Evolutionary conservation across 164 flowering plant species (phyloP).

Genomic region (Annona cherimola): DNA sequence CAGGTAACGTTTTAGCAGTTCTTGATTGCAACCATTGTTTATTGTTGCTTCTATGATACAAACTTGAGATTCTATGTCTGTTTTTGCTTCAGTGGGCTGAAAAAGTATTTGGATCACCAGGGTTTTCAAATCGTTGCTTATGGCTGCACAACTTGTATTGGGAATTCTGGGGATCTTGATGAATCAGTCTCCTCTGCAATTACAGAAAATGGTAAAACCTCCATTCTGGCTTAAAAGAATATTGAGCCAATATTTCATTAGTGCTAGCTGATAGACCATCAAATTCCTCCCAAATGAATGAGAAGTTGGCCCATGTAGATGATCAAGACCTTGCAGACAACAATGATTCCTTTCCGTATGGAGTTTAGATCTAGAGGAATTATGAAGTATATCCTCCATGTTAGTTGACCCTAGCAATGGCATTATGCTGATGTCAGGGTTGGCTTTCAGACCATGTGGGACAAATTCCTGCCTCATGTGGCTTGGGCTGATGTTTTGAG

Average conservation of each 20-base stretch:
- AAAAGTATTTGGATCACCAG: constrained; percentile 60
- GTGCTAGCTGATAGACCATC: not conserved
- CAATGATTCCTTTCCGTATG: too few species aligned
- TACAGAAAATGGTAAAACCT: constrained; percentile 57
- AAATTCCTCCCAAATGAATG: not conserved
- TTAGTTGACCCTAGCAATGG: too few species aligned
- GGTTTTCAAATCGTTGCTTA: constrained; percentile 84
- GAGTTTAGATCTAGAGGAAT: too few species aligned
- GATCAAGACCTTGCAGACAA: too few species aligned
- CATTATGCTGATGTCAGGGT: too few species aligned
- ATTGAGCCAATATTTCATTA: not conserved
- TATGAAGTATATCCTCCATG: too few species aligned
- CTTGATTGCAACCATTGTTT: not conserved
- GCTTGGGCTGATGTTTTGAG: not conserved
- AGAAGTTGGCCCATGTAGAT: too few species aligned
- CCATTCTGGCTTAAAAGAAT: not conserved
- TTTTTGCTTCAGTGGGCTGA: constrained; percentile 58
- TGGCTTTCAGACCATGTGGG: too few species aligned
- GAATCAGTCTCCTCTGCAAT: constrained; percentile 73
- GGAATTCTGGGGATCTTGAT: constrained; percentile 79
- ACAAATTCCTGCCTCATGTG: too few species aligned
- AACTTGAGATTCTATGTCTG: constrained; percentile 1
- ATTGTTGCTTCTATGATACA: not conserved
- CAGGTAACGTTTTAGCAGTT: constrained; percentile 35
- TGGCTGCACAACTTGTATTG: constrained; percentile 93